Evolutionary conservation across 768 basidiomycete species (phyloP).

Genomic region (Russula vinacea): DNA sequence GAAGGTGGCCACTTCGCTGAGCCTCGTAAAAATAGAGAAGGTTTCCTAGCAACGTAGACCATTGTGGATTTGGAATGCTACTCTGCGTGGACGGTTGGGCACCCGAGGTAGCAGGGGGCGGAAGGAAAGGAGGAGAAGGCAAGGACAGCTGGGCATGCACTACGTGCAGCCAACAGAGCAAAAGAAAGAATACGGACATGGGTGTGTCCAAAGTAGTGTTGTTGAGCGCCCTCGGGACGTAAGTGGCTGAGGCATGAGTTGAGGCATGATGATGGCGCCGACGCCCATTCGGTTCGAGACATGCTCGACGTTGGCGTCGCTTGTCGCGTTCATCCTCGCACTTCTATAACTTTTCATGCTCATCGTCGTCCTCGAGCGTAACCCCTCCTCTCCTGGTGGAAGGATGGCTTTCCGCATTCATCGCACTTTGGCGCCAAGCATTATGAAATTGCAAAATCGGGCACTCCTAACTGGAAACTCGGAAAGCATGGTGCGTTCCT

Average conservation of each 20-base stretch:
- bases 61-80: slow-evolving; percentile 64
- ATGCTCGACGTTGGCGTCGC: no score
- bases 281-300: slow-evolving; percentile 3
- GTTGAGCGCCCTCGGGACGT: no score
- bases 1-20: slow-evolving; percentile 77
- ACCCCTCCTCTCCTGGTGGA: no score
- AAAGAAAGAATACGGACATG: not conserved
- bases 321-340: no score
- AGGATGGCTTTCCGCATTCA: no score
- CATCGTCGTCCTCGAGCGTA: no score
- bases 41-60: slow-evolving; percentile 78
- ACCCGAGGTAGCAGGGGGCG: slow-evolving; percentile 57
- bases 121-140: slow-evolving; percentile 61
- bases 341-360: no score
- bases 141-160: slow-evolving; percentile 57
- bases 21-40: slow-evolving; percentile 88
- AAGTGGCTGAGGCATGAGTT: no score
- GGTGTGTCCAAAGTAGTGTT: not conserved
- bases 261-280: no score
- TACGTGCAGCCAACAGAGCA: slow-evolving; percentile 32
- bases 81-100: slow-evolving; percentile 43
- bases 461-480: slow-evolving; percentile 43
- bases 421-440: no score
- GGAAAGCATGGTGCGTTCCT: slow-evolving; percentile 63
- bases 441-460: slow-evolving; percentile 57